Percentiles rank a stretch among this genome's conserved stretches.
These are phyloP conservation scores for Fusarium secorum DNA, from an alignment of 2,329 filamentous ascomycete species.

Conservation along the genomic window DNA sequence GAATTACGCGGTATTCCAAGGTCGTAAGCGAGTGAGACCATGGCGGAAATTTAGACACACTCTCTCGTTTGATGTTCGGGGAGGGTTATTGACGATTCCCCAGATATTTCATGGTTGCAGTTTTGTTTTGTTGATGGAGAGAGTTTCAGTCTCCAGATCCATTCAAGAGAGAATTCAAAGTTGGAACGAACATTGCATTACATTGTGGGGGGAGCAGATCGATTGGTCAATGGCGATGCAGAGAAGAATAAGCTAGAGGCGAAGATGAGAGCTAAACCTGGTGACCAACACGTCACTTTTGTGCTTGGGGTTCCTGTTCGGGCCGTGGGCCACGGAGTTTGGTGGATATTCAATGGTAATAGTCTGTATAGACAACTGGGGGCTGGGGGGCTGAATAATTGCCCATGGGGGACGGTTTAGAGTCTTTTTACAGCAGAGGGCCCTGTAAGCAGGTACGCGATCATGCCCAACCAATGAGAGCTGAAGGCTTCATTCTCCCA, in stretches of 20 bases:
- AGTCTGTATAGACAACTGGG: conserved; percentile 7
- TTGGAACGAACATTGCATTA: not conserved
- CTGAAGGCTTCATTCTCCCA: not conserved
- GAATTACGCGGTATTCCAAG: conserved; percentile 19
- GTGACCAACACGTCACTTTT: conserved; percentile 13
- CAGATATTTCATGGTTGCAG: not conserved
- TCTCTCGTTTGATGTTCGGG: not conserved
- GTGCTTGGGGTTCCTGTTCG: conserved; percentile 5
- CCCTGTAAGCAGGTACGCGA: not conserved
- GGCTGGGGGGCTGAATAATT: conserved; percentile 8
- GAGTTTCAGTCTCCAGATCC: not conserved
- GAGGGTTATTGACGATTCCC: not conserved
- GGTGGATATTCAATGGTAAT: conserved; percentile 21
- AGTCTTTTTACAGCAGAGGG: not conserved
- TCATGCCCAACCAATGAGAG: not conserved
- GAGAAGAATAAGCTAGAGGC: not conserved
- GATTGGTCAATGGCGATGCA: conserved; percentile 30
- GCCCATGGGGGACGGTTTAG: conserved; percentile 19
- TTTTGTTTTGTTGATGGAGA: not conserved
- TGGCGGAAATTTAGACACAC: not conserved
- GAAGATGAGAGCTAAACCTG: not conserved
- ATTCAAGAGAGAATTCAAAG: not conserved
- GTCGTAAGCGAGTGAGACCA: conserved; percentile 27
- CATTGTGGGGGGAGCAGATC: conserved; percentile 10
- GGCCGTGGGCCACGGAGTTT: not conserved